A percentile compares a stretch with the other conserved stretches of the same genome.
phyloP scores from a whole-genome alignment of 1,139 yeast species.

The Candida dubliniensis region DNA sequence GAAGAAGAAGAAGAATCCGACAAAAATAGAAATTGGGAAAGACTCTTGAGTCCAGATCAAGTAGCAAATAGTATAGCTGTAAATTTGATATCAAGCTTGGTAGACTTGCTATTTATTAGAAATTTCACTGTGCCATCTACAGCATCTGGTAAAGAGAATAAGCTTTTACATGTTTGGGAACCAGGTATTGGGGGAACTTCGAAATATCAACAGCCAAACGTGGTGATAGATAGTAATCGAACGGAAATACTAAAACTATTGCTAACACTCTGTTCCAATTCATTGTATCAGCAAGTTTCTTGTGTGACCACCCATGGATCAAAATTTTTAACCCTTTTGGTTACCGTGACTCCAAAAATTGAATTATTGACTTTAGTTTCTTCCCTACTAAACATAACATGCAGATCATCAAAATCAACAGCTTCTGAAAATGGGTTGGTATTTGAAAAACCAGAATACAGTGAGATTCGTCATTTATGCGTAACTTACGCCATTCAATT shows the following conservation, averaged over 20 bases:
- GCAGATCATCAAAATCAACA: slow-evolving; percentile 35
- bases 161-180: slow-evolving; percentile 55
- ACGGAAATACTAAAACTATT: slow-evolving; percentile 65
- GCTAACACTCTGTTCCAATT: slow-evolving; percentile 61
- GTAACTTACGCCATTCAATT: slow-evolving; percentile 63
- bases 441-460: slow-evolving; percentile 25
- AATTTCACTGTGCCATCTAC: slow-evolving; percentile 53
- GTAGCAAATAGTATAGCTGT: slow-evolving; percentile 47
- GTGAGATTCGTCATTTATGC: slow-evolving; percentile 53
- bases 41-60: slow-evolving; percentile 3
- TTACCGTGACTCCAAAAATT: slow-evolving; percentile 49
- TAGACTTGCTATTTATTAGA: slow-evolving; percentile 56
- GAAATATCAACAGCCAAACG: slow-evolving; percentile 44
- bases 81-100: slow-evolving; percentile 43
- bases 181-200: slow-evolving; percentile 64
- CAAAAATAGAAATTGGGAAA: background rate
- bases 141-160: slow-evolving; percentile 8
- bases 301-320: slow-evolving; percentile 53
- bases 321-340: slow-evolving; percentile 57
- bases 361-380: slow-evolving; percentile 58
- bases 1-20: slow-evolving; percentile 9
- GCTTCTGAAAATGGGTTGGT: slow-evolving; percentile 38
- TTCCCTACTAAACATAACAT: slow-evolving; percentile 64
- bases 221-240: slow-evolving; percentile 62
- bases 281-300: slow-evolving; percentile 55